These are phyloP conservation scores for Clitoria ternatea DNA, from an alignment of 306 rosid genomes.

Conservation along the genomic window DNA sequence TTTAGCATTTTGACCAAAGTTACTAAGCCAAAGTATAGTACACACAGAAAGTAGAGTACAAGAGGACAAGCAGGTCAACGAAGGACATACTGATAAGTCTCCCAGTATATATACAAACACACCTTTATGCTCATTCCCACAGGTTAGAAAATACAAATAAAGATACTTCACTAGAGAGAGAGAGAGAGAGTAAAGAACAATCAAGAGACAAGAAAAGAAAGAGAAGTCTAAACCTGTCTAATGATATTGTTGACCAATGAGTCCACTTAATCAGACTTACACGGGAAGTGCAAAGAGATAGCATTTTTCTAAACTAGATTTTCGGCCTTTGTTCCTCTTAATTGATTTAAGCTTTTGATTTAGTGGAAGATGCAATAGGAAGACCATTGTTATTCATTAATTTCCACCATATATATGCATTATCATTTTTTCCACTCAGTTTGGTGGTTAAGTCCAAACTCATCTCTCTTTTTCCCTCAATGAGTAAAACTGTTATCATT, in stretches of 20 bases:
- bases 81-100: conserved; percentile 30
- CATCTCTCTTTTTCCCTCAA: conserved; percentile 2
- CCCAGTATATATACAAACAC: not conserved
- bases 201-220: conserved; percentile 71
- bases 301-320: conserved; percentile 30
- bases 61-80: conserved; percentile 32
- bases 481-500: not conserved
- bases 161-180: not conserved
- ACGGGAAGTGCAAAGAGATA: conserved; percentile 31
- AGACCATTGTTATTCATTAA: conserved; percentile 36
- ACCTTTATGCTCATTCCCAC: conserved; percentile 33
- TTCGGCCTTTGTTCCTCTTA: conserved; percentile 30
- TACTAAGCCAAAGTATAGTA: conserved; percentile 16
- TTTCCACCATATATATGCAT: conserved; percentile 34
- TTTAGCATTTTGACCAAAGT: conserved; percentile 24
- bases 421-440: conserved; percentile 40
- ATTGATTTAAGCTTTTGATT: conserved; percentile 33
- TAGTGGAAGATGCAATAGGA: conserved; percentile 58
- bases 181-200: conserved; percentile 32
- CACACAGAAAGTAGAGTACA: conserved; percentile 34
- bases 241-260: conserved; percentile 71
- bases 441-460: conserved; percentile 31
- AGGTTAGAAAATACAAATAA: conserved; percentile 10
- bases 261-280: conserved; percentile 57
- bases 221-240: conserved; percentile 59